Conservation (phyloP, 164 flowering plant species). For the Protea cynaroides region DNA sequence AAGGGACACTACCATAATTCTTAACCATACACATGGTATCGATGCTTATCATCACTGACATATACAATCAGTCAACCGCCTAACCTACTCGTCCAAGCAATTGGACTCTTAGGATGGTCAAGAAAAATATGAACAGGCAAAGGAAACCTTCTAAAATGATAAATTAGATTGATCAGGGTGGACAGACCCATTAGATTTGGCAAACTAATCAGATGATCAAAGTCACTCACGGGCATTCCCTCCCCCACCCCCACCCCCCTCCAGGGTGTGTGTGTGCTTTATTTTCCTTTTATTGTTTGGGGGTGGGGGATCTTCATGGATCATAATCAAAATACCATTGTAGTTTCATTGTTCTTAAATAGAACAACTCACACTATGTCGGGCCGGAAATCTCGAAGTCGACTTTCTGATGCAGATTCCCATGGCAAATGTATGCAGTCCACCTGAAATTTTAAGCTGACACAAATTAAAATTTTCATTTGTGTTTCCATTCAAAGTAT, state of each 20-base stretch:
- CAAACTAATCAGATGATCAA: too few species aligned
- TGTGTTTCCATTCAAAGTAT: neutral
- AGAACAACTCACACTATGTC: constrained; percentile 64
- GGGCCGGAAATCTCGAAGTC: constrained; percentile 43
- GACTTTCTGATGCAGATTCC: constrained; percentile 68
- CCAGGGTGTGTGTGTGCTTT: too few species aligned
- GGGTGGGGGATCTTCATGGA: too few species aligned
- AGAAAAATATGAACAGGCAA: neutral
- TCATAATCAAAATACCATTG: too few species aligned
- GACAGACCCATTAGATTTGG: neutral
- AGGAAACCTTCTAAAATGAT: neutral
- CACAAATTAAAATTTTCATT: neutral
- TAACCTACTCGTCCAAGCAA: neutral
- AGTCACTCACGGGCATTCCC: neutral
- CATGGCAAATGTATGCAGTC: constrained; percentile 63
- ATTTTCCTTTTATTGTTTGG: too few species aligned
- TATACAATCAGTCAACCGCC: neutral
- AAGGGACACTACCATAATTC: neutral
- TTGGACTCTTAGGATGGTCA: neutral
- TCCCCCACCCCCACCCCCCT: too few species aligned
- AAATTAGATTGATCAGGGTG: neutral
- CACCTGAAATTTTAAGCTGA: constrained; percentile 35
- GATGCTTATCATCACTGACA: too few species aligned
- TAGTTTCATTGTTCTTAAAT: neutral
- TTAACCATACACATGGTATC: neutral